Evolutionary conservation across 306 rosid species (phyloP), one percentile per base, ranked within the genome.

Genomic region (Lathyrus sativus): DNA sequence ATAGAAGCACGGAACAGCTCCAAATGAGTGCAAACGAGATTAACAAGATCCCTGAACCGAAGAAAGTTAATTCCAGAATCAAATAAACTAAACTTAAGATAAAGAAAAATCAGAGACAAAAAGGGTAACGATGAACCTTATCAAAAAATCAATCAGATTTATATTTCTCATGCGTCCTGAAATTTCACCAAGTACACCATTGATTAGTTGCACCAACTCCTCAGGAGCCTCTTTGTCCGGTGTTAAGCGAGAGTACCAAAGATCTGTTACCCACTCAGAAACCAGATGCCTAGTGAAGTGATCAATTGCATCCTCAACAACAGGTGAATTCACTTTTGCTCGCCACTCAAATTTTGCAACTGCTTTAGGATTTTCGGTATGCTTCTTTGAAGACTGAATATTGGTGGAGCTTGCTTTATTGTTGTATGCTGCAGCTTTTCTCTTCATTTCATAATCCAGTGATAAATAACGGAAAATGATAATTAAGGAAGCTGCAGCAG

Each of bases 161-260:
- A 95, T 87, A 81, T 85, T 90, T 82, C 87, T 88, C 87, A 81
- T 48, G 76, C 97, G 99, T 48, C 82, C 92, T 17, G 96, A 86
- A 76, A 95, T 76, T 79, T 90, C 96, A 69, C 96, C 97, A 78
- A 95, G 75, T 60, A 80, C 96, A 22, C 88, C 80, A 78, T 88
- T 95, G 11, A 95, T 58, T 60, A 87, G 80, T 74, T 79, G 76
- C 67, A 78, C 88, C 33, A 95, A 79, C 85, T 95, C 99, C 81
- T 90, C 99, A 0, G 99, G 99, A 73, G 84, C 99, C 78, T 95
- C 95, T 81, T 56, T 84, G 72, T 95, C 99, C 15, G 95, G 99
- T 64, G 99, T 95, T 76, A 95, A 60, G 37, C 84, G 84, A 73
- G 95, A 85, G 80, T 95, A 95, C 99, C 99, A 95, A 57, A 88